These are phyloP conservation scores for Ajuga reptans DNA, from an alignment of 305 asterid species.

Conservation along the genomic window DNA sequence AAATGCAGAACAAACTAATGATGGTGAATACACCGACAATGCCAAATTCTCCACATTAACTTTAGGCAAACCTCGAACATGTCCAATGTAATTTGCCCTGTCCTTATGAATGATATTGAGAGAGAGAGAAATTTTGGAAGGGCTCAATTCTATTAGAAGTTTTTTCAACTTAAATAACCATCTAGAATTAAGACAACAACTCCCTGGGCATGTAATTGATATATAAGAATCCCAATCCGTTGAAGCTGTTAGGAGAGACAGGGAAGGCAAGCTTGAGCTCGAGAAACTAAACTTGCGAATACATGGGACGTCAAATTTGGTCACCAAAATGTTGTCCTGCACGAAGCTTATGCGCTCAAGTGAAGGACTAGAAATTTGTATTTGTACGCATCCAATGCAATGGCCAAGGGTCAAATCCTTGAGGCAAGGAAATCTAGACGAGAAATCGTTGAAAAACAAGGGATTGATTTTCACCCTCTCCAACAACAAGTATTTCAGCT, in stretches of 20 bases:
- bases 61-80: neutral
- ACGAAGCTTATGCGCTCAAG: neutral
- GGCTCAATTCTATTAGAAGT: neutral
- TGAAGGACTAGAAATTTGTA: neutral
- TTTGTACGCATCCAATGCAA: neutral
- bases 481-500: neutral
- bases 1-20: neutral
- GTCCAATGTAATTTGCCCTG: neutral
- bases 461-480: neutral
- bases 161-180: neutral
- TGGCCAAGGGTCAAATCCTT: neutral
- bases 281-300: neutral
- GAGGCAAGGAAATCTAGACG: neutral
- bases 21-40: neutral
- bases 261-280: neutral
- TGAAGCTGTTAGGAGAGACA: neutral
- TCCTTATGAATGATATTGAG: neutral
- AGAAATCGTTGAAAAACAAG: neutral
- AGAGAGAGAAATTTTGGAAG: neutral
- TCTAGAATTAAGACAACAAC: neutral
- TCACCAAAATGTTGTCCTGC: neutral
- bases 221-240: conserved; percentile 15
- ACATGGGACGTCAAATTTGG: neutral
- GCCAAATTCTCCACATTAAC: conserved; percentile 9
- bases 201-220: neutral